Evolutionary conservation across 2,329 filamentous ascomycete species (phyloP).

Genomic region (Colletotrichum phormii): DNA sequence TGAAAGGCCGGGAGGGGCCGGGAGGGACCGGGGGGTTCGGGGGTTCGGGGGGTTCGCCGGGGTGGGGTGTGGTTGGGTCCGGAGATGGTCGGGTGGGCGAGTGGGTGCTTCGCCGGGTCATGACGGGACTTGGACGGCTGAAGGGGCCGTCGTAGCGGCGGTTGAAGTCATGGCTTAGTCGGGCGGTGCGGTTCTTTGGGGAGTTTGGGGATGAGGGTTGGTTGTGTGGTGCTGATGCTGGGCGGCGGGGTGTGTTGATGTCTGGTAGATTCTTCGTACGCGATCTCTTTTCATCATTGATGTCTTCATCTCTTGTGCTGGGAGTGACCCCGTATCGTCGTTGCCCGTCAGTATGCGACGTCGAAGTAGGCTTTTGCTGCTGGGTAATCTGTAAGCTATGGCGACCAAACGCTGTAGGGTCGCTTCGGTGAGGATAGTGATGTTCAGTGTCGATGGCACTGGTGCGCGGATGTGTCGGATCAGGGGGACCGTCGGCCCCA

Average conservation of each 20-base stretch:
- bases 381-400: conserved; percentile 28
- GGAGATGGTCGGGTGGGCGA: neutral
- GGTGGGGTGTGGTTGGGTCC: neutral
- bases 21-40: neutral
- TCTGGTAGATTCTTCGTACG: conserved; percentile 2
- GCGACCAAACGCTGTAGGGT: conserved; percentile 13
- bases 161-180: conserved; percentile 34
- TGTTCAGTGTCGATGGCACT: neutral
- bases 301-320: neutral
- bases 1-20: conserved; percentile 4
- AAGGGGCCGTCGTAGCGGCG: conserved; percentile 36
- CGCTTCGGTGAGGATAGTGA: neutral
- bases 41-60: too few relatives aligned
- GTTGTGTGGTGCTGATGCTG: neutral
- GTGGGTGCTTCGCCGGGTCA: conserved; percentile 8
- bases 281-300: conserved; percentile 12
- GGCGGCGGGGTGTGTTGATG: neutral
- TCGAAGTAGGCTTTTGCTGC: neutral
- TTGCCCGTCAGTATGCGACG: neutral
- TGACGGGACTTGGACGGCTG: conserved; percentile 21
- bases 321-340: neutral
- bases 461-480: conserved; percentile 7
- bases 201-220: neutral
- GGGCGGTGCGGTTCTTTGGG: neutral
- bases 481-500: neutral